These are phyloP conservation scores for Verticillium nubilum DNA, from an alignment of 2,329 filamentous ascomycete species.

Conservation along the genomic window DNA sequence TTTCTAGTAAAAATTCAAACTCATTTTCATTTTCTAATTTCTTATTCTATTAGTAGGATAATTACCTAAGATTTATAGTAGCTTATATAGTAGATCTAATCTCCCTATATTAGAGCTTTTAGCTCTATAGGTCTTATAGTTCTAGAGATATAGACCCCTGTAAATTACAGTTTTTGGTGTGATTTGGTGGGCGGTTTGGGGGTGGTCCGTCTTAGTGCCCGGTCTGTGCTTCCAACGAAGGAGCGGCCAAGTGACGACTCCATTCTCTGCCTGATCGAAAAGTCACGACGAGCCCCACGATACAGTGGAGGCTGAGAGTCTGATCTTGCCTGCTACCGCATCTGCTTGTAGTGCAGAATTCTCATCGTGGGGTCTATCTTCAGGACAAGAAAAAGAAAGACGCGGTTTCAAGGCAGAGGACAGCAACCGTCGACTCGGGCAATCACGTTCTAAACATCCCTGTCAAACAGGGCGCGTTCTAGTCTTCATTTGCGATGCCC, in stretches of 20 bases:
- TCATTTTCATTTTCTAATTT: too few relatives aligned
- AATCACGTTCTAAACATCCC: background rate
- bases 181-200: too few relatives aligned
- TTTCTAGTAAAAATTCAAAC: too few relatives aligned
- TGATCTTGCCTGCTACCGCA: background rate
- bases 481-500: background rate
- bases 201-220: too few relatives aligned
- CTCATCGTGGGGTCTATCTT: background rate
- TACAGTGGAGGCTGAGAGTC: background rate
- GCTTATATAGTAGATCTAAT: too few relatives aligned
- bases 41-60: too few relatives aligned
- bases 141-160: too few relatives aligned
- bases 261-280: background rate
- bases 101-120: too few relatives aligned
- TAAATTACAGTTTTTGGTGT: too few relatives aligned
- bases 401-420: background rate
- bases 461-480: background rate
- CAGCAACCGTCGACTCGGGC: background rate
- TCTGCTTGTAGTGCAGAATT: background rate
- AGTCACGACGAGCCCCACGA: background rate
- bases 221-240: background rate
- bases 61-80: too few relatives aligned
- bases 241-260: background rate
- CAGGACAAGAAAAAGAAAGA: background rate
- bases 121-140: too few relatives aligned